These are phyloP conservation scores for Juglanconis oblonga DNA, from an alignment of 2,329 filamentous ascomycete genomes.

Conservation along the genomic window DNA sequence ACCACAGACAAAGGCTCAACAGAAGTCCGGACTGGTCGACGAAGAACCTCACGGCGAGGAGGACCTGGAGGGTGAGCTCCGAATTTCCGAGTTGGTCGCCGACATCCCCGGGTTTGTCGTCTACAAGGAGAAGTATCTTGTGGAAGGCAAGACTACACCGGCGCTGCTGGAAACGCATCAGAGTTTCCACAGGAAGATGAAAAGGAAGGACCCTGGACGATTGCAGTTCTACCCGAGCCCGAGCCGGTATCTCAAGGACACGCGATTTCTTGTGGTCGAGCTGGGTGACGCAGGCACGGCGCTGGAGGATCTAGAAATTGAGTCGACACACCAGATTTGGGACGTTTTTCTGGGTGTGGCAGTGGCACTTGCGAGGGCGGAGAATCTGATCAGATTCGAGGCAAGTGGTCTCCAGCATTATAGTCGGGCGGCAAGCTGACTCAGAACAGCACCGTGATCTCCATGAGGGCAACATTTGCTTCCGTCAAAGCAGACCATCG, in stretches of 20 bases:
- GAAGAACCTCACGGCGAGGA: slow-evolving; percentile 55
- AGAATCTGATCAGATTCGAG: slow-evolving; percentile 58
- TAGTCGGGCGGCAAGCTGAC: neutral
- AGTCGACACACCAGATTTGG: slow-evolving; percentile 52
- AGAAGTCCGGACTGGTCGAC: slow-evolving; percentile 52
- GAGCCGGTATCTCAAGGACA: slow-evolving; percentile 55
- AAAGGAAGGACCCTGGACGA: slow-evolving; percentile 52
- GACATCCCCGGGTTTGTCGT: slow-evolving; percentile 64
- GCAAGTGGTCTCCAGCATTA: slow-evolving; percentile 31
- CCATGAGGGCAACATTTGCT: slow-evolving; percentile 63
- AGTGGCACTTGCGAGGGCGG: slow-evolving; percentile 58
- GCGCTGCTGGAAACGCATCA: slow-evolving; percentile 59
- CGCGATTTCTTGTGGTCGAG: slow-evolving; percentile 60
- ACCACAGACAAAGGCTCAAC: slow-evolving; percentile 54
- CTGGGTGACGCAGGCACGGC: slow-evolving; percentile 60
- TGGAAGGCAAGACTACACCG: slow-evolving; percentile 52
- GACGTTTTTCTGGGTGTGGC: slow-evolving; percentile 61
- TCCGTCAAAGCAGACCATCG: slow-evolving; percentile 41
- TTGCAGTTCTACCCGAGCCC: slow-evolving; percentile 63
- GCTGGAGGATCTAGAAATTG: slow-evolving; percentile 56
- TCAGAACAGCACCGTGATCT: slow-evolving; percentile 56
- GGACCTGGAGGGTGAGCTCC: slow-evolving; percentile 56
- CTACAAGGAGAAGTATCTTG: slow-evolving; percentile 63
- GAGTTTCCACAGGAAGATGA: slow-evolving; percentile 51
- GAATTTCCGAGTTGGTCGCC: slow-evolving; percentile 62